A percentile compares a stretch with the other conserved stretches of the same genome.
These are phyloP conservation scores for Aspergillus pseudoviridinutans DNA, from an alignment of 2,329 filamentous ascomycete genomes.

Conservation along the genomic window DNA sequence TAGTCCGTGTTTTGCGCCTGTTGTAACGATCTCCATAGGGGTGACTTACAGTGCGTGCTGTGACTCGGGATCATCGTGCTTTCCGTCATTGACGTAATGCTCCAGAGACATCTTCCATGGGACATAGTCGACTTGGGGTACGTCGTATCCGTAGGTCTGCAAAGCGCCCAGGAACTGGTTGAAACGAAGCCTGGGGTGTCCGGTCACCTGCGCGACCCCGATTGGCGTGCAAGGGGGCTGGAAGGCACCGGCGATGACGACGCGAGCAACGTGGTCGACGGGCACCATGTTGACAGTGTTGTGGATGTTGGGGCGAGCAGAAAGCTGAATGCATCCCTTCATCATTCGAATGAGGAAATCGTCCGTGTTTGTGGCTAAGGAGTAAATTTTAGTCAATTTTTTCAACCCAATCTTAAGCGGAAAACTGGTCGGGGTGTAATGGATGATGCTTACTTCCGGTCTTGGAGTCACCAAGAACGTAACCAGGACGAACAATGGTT, in stretches of 20 bases:
- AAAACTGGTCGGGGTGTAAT: not conserved
- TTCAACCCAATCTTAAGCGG: not conserved
- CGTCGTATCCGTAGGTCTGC: slow-evolving; percentile 67
- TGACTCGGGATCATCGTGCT: slow-evolving; percentile 54
- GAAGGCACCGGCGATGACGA: slow-evolving; percentile 71
- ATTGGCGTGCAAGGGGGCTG: slow-evolving; percentile 54
- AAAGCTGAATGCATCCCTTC: slow-evolving; percentile 83
- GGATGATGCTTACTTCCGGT: slow-evolving; percentile 49
- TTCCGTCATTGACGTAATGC: slow-evolving; percentile 59
- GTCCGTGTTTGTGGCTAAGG: slow-evolving; percentile 63
- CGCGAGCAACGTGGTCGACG: slow-evolving; percentile 75
- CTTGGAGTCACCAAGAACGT: slow-evolving; percentile 70
- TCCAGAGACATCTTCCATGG: slow-evolving; percentile 67
- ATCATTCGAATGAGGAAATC: slow-evolving; percentile 85
- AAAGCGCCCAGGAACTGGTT: slow-evolving; percentile 71
- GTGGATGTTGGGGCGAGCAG: slow-evolving; percentile 66
- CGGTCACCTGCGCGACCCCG: slow-evolving; percentile 72
- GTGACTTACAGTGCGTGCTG: slow-evolving; percentile 60
- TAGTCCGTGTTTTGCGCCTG: not conserved
- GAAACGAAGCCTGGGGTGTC: slow-evolving; percentile 72
- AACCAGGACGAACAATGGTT: slow-evolving; percentile 76
- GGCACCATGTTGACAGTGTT: slow-evolving; percentile 91
- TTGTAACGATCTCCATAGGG: not conserved
- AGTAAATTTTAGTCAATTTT: slow-evolving; percentile 2
- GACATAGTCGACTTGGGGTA: slow-evolving; percentile 63